Evolutionary conservation across 805 yeast species (phyloP).

Genomic region (Isabelozyma rhagii): DNA sequence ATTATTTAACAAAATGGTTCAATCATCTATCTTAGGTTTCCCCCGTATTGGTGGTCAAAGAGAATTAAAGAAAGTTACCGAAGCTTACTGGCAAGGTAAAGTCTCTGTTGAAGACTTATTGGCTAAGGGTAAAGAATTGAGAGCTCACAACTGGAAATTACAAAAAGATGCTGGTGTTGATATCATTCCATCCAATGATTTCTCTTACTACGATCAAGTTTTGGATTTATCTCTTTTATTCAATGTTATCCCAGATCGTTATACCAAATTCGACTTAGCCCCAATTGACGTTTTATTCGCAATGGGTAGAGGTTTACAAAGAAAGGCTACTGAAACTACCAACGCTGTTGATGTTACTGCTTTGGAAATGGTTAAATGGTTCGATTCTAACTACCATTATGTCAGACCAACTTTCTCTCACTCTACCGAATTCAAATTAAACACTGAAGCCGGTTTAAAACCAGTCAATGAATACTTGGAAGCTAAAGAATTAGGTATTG

Average conservation of each 20-base stretch:
- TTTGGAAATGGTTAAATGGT: constrained; percentile 99
- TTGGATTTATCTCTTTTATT: constrained; percentile 87
- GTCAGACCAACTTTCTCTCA: constrained; percentile 98
- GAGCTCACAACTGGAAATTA: constrained; percentile 96
- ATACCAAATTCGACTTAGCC: constrained; percentile 85
- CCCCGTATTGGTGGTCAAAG: constrained; percentile 99
- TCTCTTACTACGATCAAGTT: constrained; percentile 97
- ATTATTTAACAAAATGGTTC: constrained; percentile 64
- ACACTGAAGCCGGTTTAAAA: constrained; percentile 67
- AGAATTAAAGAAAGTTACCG: constrained; percentile 98
- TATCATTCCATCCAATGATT: constrained; percentile 94
- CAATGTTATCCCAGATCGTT: constrained; percentile 96
- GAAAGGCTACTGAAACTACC: constrained; percentile 82
- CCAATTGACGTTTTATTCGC: constrained; percentile 93
- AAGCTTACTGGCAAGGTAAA: constrained; percentile 98
- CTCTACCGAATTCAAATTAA: constrained; percentile 92
- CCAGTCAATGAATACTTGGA: constrained; percentile 97
- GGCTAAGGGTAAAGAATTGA: constrained; percentile 90
- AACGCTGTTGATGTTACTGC: constrained; percentile 98
- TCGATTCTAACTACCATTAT: constrained; percentile 99
- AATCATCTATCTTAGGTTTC: constrained; percentile 97
- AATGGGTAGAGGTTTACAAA: constrained; percentile 99
- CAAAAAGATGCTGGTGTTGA: constrained; percentile 98
- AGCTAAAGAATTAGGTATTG: constrained; percentile 94
- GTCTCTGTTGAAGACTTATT: constrained; percentile 80